Percentiles rank a stretch among this genome's conserved stretches.
Conservation (phyloP, 805 yeast genomes). For the Yamadazyma sp. region DNA sequence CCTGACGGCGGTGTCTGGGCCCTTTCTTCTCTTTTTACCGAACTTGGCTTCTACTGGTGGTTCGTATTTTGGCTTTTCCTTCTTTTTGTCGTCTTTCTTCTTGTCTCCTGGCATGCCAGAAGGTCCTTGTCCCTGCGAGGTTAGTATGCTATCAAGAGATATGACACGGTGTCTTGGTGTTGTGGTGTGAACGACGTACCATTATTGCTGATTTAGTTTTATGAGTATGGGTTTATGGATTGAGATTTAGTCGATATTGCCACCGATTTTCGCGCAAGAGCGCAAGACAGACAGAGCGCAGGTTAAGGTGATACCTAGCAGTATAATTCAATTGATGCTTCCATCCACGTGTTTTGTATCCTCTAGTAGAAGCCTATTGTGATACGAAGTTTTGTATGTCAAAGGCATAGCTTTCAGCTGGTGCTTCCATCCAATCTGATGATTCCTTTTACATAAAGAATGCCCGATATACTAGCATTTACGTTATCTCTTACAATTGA, state of each 20-base stretch:
- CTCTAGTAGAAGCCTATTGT: too few species aligned
- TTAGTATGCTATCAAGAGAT: slow-evolving; percentile 4
- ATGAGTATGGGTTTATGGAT: too few species aligned
- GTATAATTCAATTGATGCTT: too few species aligned
- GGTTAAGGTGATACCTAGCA: neutral
- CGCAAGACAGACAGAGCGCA: neutral
- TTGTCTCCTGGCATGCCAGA: slow-evolving; percentile 54
- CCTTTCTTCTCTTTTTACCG: slow-evolving; percentile 91
- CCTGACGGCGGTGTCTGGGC: slow-evolving; percentile 81
- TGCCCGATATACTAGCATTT: too few species aligned
- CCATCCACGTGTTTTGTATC: too few species aligned
- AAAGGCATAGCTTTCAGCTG: too few species aligned
- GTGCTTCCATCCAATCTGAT: too few species aligned
- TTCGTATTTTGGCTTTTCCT: slow-evolving; percentile 94
- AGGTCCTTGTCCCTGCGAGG: slow-evolving; percentile 51
- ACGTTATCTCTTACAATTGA: too few species aligned
- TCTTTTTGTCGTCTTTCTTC: slow-evolving; percentile 57
- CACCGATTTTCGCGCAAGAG: slow-evolving; percentile 9
- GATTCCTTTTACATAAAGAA: too few species aligned
- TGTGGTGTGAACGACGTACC: slow-evolving; percentile 7
- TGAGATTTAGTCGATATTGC: slow-evolving; percentile 1
- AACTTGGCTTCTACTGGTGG: slow-evolving; percentile 96
- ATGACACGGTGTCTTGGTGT: neutral
- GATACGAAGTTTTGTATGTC: too few species aligned
- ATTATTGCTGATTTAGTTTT: slow-evolving; percentile 3